A percentile compares a stretch with the other conserved stretches of the same genome.
Conservation (phyloP, 2,329 filamentous ascomycete species). For the Aureobasidium sp. region DNA sequence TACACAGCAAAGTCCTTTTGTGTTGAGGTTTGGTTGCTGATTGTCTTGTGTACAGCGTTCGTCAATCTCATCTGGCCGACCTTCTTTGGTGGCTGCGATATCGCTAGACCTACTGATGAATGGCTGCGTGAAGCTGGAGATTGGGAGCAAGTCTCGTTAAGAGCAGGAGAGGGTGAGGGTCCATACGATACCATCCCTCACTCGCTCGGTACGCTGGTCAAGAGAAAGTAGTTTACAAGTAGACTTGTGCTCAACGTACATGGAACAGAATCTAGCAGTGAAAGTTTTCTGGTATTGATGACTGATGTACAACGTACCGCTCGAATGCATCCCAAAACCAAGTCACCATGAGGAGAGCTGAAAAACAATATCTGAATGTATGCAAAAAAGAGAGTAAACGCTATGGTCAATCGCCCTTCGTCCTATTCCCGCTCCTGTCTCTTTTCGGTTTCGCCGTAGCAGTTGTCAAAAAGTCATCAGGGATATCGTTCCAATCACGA, state of each 20-base stretch:
- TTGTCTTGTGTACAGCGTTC: constrained; percentile 17
- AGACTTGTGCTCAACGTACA: neutral
- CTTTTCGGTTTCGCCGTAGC: neutral
- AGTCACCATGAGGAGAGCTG: too few relatives aligned
- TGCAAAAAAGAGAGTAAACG: neutral
- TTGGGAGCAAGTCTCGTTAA: constrained; percentile 30
- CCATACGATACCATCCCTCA: constrained; percentile 31
- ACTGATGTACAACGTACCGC: neutral
- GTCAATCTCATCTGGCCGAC: constrained; percentile 31
- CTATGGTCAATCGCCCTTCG: constrained; percentile 1
- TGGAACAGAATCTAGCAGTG: neutral
- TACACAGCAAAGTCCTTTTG: neutral
- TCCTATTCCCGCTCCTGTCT: constrained; percentile 1
- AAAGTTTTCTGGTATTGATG: neutral
- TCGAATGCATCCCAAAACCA: neutral
- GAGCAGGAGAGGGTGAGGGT: constrained; percentile 26
- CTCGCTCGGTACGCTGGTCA: constrained; percentile 28
- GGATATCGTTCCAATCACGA: constrained; percentile 44
- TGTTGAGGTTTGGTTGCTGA: neutral
- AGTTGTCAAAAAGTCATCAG: constrained; percentile 30
- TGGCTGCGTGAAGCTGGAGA: constrained; percentile 29
- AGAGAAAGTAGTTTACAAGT: constrained; percentile 14
- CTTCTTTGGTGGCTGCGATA: constrained; percentile 31
- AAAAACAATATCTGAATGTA: neutral
- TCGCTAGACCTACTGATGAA: constrained; percentile 30